These are phyloP conservation scores for Trichomonascus vanleenenianus DNA, from an alignment of 805 yeast genomes.

Conservation along the genomic window DNA sequence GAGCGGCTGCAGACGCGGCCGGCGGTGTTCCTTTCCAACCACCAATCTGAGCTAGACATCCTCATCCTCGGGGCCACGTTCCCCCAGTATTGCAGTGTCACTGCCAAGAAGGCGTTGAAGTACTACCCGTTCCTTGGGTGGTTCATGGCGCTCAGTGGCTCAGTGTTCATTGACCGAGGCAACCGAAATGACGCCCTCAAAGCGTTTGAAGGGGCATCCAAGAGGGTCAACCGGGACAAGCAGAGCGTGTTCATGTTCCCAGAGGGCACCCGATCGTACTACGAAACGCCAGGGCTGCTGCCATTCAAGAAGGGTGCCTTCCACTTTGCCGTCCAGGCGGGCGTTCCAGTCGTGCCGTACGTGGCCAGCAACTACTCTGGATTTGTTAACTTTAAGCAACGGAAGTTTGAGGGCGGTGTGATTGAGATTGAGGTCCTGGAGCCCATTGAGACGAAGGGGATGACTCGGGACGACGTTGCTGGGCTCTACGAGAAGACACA, in stretches of 20 bases:
- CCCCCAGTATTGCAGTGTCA: conserved; percentile 84
- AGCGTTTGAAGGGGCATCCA: conserved; percentile 65
- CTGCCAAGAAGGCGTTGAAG: conserved; percentile 80
- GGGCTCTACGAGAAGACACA: conserved; percentile 50
- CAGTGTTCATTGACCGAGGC: conserved; percentile 82
- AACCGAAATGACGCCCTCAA: conserved; percentile 66
- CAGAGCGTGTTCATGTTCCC: conserved; percentile 88
- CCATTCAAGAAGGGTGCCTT: conserved; percentile 98
- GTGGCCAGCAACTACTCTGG: conserved; percentile 82
- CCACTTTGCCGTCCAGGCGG: conserved; percentile 91
- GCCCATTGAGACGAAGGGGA: conserved; percentile 65
- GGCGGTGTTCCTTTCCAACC: conserved; percentile 77
- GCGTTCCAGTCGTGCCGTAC: conserved; percentile 80
- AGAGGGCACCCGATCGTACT: conserved; percentile 91
- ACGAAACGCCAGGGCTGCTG: conserved; percentile 56
- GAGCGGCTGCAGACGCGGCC: conserved; percentile 52
- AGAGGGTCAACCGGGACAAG: conserved; percentile 49
- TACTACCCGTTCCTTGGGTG: conserved; percentile 90
- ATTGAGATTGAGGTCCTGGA: conserved; percentile 72
- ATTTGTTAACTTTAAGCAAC: conserved; percentile 51
- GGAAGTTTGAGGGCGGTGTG: conserved; percentile 68
- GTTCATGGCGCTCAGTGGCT: conserved; percentile 90
- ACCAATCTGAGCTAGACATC: conserved; percentile 85
- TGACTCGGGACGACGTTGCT: conserved; percentile 65
- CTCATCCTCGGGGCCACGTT: conserved; percentile 73